Percentiles rank a stretch among this genome's conserved stretches.
phyloP scores from a whole-genome alignment of 176 grass and related monocot genomes.

The Rhynchospora pubera region DNA sequence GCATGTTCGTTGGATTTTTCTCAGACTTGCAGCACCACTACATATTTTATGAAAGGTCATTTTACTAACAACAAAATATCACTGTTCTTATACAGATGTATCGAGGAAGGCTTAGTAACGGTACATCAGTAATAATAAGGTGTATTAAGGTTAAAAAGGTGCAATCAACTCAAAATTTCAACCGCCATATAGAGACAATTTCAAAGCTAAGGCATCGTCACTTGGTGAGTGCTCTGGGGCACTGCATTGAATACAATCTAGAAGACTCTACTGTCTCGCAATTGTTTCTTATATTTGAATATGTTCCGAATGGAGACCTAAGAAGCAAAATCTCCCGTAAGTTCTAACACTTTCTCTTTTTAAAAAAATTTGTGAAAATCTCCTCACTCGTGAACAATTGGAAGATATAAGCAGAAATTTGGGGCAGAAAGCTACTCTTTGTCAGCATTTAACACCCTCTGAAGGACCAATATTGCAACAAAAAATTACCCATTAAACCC shows the following conservation, averaged over 20 bases:
- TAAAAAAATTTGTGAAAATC: not conserved
- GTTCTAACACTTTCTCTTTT: not conserved
- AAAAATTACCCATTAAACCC: not conserved
- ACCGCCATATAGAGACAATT: conserved; percentile 67
- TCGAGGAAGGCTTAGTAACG: conserved; percentile 47
- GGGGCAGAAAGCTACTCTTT: not conserved
- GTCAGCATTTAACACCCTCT: not conserved
- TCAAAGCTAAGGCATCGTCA: conserved; percentile 71
- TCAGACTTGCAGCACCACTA: not conserved
- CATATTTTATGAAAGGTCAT: not conserved
- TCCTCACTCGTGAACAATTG: not conserved
- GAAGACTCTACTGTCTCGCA: conserved; percentile 42
- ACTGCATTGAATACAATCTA: conserved; percentile 62
- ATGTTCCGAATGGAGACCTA: conserved; percentile 65
- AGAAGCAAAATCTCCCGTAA: conserved; percentile 67
- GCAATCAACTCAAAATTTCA: conserved; percentile 51
- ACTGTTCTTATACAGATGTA: conserved; percentile 39
- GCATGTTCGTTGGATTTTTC: not conserved
- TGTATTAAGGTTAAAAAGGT: conserved; percentile 44
- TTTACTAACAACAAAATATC: not conserved
- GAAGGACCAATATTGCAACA: not conserved
- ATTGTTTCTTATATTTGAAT: conserved; percentile 67
- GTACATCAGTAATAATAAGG: conserved; percentile 50
- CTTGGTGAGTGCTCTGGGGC: conserved; percentile 67
- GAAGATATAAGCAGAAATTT: not conserved